Evolutionary conservation across 768 basidiomycete genomes (phyloP), one percentile per base, ranked within the genome.

Genomic region (Psilocybe cyanescens): DNA sequence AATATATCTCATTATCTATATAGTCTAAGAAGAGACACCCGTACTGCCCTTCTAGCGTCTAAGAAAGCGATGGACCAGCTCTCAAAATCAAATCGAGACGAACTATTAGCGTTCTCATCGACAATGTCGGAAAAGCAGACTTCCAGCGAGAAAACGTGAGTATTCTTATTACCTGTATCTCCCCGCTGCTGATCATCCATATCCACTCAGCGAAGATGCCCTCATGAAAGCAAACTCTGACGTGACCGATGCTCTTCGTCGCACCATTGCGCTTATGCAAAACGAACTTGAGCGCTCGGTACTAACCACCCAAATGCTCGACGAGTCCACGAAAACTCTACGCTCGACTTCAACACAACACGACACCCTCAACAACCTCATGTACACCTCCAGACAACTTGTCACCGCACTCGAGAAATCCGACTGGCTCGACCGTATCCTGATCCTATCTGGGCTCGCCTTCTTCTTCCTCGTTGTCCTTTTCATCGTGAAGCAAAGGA

Each of bases 271-370:
- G 11, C 77, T 94, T 3, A 94, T 99, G 93, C 94, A 97, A 75
- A 86, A 85, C 44, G 97, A 99, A 69, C 86, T 99, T 2, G 93
- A 98, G 69, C 86, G 88, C 24, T 95, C 93, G 0, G 92, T 96
- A 5, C 81, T 97, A 52, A 87, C 92, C 3, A 82, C 82, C 4
- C 95, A 99, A 71, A 86, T 96, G 71, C 85, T 99, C 39, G 93
- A 95, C 64, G 78, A 85, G 8, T 97, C 95, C 0, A 93, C 93
- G 7, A 77, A 86, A 6, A 86, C 91, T 12, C 83, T 99, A 4
- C 81, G 82, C 6, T 84, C 90, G 2, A 87, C 96, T 0, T 90
- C 90, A 0, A 75, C 82, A 7, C 85, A 90, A 11, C 95, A 98
- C 68, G 91, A 94, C 68, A 81, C 81, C 3, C 86, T 97, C 61